phyloP scores from a whole-genome alignment of 2,329 filamentous ascomycete genomes.

The Phialocephala sp. region DNA sequence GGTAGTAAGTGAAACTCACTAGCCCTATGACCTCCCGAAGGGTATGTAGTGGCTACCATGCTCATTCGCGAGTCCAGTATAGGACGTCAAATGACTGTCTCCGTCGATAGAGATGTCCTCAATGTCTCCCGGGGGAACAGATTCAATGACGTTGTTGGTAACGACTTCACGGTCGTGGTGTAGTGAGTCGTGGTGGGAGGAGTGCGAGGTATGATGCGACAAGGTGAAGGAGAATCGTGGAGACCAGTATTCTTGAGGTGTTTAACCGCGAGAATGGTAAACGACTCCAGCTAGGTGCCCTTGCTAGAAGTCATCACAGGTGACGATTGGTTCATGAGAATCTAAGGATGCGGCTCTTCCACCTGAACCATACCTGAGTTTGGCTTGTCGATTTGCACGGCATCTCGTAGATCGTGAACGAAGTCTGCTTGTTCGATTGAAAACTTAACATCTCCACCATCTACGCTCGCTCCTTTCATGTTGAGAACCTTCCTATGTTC shows the following conservation, averaged over 20 bases:
- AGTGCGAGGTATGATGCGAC: neutral
- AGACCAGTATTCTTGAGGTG: neutral
- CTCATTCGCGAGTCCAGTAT: neutral
- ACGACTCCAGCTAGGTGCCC: neutral
- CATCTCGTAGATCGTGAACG: neutral
- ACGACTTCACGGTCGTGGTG: neutral
- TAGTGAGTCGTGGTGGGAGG: neutral
- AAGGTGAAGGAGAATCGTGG: constrained; percentile 6
- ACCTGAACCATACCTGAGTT: neutral
- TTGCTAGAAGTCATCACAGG: neutral
- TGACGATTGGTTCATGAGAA: neutral
- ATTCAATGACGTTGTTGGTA: neutral
- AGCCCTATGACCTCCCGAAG: too few species aligned
- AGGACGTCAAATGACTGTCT: neutral
- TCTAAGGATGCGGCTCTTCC: neutral
- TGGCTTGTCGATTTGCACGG: neutral
- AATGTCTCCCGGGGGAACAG: neutral
- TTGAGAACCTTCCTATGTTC: neutral
- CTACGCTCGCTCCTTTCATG: neutral
- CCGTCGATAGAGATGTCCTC: neutral
- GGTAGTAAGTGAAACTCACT: too few species aligned
- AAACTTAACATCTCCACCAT: neutral
- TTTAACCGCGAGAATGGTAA: neutral
- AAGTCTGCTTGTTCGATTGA: neutral
- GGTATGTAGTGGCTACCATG: too few species aligned